A percentile compares a stretch with the other conserved stretches of the same genome.
These are phyloP conservation scores for Houttuynia cordata DNA, from an alignment of 164 flowering plant species.

Conservation along the genomic window DNA sequence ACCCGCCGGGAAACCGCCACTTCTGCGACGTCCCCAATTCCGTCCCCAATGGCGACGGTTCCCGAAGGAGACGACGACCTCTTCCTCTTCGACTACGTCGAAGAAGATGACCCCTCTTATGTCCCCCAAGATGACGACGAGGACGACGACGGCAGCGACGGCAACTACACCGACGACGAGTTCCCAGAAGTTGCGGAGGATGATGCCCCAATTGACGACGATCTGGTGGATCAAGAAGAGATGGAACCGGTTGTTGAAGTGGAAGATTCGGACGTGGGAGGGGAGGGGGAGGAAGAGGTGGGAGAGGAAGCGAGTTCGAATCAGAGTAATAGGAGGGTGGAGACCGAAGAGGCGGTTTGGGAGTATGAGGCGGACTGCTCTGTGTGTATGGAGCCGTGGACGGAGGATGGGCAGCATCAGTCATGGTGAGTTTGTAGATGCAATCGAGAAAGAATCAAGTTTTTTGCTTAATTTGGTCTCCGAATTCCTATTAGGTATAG, in stretches of 20 bases:
- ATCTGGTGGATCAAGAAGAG: background rate
- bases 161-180: background rate
- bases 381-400: constrained; percentile 1
- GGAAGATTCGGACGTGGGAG: background rate
- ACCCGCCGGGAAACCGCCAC: background rate
- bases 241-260: background rate
- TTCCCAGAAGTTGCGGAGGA: background rate
- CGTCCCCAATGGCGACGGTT: background rate
- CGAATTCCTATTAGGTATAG: too few relatives aligned
- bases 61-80: background rate
- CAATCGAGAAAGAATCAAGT: background rate
- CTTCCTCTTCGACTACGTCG: background rate
- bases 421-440: background rate
- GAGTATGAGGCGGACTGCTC: constrained; percentile 2
- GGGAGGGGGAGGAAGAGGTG: background rate
- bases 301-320: background rate
- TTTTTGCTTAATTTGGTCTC: too few relatives aligned
- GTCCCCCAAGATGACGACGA: background rate
- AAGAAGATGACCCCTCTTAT: background rate
- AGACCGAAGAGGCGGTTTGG: background rate
- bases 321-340: background rate
- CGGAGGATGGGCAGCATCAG: background rate
- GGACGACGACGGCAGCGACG: background rate
- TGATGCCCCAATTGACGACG: background rate
- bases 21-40: background rate